phyloP scores from a whole-genome alignment of 2,329 filamentous ascomycete genomes.

The Chalaropsis thielavioides region DNA sequence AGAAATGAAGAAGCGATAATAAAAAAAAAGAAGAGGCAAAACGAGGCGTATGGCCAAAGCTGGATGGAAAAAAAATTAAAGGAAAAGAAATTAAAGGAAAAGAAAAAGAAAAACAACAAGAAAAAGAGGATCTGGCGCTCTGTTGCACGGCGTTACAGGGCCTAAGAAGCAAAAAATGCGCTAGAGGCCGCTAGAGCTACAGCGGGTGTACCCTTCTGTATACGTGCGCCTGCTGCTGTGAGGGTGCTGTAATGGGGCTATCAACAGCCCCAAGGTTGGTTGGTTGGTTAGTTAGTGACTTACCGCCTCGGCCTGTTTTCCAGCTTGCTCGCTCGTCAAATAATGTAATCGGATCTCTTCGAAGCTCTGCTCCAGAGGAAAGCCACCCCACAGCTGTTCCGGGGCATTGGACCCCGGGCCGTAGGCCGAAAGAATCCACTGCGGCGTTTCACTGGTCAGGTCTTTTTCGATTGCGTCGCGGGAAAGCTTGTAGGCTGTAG shows the following conservation, averaged over 20 bases:
- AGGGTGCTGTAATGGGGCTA: no score
- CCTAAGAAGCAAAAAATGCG: no score
- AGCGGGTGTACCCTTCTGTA: neutral
- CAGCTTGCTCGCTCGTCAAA: slow-evolving; percentile 40
- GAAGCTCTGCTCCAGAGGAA: slow-evolving; percentile 65
- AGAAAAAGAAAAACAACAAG: neutral
- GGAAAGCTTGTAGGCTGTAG: slow-evolving; percentile 38
- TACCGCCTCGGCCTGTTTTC: slow-evolving; percentile 43
- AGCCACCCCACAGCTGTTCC: slow-evolving; percentile 69
- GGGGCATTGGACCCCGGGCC: slow-evolving; percentile 64
- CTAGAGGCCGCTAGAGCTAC: neutral
- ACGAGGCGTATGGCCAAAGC: neutral
- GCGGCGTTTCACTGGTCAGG: slow-evolving; percentile 54
- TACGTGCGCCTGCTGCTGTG: no score
- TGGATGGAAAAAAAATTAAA: neutral
- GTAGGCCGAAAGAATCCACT: slow-evolving; percentile 80
- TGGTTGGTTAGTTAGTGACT: slow-evolving; percentile 17
- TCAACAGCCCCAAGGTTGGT: no score
- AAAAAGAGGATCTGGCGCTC: neutral
- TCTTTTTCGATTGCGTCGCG: slow-evolving; percentile 48
- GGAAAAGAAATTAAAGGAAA: neutral
- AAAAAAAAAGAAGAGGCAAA: neutral
- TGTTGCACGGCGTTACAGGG: neutral
- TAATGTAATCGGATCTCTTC: slow-evolving; percentile 78
- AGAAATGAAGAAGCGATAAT: neutral